Evolutionary conservation across 805 yeast genomes (phyloP).

Genomic region (Kuraishia borneana): DNA sequence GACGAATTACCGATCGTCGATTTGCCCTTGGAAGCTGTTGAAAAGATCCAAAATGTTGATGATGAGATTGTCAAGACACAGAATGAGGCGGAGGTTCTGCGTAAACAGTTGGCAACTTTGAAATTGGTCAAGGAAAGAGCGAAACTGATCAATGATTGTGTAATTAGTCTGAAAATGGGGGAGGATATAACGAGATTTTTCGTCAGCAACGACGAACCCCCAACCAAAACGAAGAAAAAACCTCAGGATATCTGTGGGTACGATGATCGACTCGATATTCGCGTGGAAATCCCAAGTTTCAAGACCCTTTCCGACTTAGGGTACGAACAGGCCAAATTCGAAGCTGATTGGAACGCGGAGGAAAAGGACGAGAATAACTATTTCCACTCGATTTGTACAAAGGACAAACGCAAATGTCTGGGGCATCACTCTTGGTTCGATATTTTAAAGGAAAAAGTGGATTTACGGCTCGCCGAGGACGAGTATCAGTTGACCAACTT

Average conservation of each 20-base stretch:
- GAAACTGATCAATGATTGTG: slow-evolving; percentile 24
- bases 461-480: slow-evolving; percentile 18
- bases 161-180: slow-evolving; percentile 9
- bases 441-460: slow-evolving; percentile 23
- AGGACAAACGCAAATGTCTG: slow-evolving; percentile 43
- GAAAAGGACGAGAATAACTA: slow-evolving; percentile 2
- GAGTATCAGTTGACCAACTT: slow-evolving; percentile 10
- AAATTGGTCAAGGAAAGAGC: slow-evolving; percentile 23
- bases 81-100: slow-evolving; percentile 6
- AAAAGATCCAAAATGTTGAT: slow-evolving; percentile 10
- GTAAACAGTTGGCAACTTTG: slow-evolving; percentile 14
- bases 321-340: slow-evolving; percentile 4
- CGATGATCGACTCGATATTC: slow-evolving; percentile 15
- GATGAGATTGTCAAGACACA: slow-evolving; percentile 9
- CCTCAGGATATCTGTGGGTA: slow-evolving; percentile 42
- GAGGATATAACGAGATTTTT: slow-evolving; percentile 1
- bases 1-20: slow-evolving; percentile 23
- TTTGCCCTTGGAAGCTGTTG: neutral
- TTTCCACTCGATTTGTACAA: slow-evolving; percentile 27
- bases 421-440: slow-evolving; percentile 30
- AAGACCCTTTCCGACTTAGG: neutral
- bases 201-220: slow-evolving; percentile 7
- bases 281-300: neutral
- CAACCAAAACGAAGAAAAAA: slow-evolving; percentile 7
- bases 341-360: slow-evolving; percentile 2